These are phyloP conservation scores for Plenodomus lindquistii DNA, from an alignment of 2,329 filamentous ascomycete genomes.

Conservation along the genomic window DNA sequence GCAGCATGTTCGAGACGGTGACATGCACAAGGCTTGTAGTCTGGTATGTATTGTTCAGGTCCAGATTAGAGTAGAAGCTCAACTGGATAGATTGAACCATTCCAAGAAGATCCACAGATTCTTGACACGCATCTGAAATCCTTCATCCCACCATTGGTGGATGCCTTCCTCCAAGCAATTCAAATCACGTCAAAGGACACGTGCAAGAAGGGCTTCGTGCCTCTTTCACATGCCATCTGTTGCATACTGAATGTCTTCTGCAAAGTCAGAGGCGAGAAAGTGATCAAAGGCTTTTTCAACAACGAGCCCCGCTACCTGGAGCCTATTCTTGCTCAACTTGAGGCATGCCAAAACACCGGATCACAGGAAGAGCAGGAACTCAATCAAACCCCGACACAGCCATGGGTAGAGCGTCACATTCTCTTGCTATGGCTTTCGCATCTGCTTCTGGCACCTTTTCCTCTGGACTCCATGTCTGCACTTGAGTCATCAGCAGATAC, in stretches of 20 bases:
- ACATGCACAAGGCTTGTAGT: constrained; percentile 46
- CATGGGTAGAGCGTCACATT: constrained; percentile 88
- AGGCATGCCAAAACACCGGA: constrained; percentile 54
- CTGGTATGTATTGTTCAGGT: constrained; percentile 23
- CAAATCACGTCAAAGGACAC: constrained; percentile 35
- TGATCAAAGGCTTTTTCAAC: constrained; percentile 86
- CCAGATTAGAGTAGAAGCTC: constrained; percentile 4
- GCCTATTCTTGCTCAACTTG: constrained; percentile 74
- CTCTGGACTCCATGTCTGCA: constrained; percentile 80
- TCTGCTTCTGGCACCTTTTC: constrained; percentile 74
- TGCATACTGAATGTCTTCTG: constrained; percentile 85
- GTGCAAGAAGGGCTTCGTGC: constrained; percentile 29
- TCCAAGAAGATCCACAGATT: constrained; percentile 93
- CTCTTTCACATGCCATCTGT: constrained; percentile 64
- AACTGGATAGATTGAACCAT: constrained; percentile 69
- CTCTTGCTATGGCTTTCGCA: constrained; percentile 76
- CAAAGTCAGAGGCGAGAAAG: constrained; percentile 92
- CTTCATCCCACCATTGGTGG: constrained; percentile 74
- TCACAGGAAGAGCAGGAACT: constrained; percentile 14
- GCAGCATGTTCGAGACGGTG: constrained; percentile 42
- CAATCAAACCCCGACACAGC: constrained; percentile 21
- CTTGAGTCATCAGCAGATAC: constrained; percentile 36
- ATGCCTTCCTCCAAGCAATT: constrained; percentile 74
- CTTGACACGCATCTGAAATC: constrained; percentile 80
- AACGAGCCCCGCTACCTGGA: constrained; percentile 88